phyloP scores from a whole-genome alignment of 2,329 filamentous ascomycete species.

The Malbranchea zuffiana region DNA sequence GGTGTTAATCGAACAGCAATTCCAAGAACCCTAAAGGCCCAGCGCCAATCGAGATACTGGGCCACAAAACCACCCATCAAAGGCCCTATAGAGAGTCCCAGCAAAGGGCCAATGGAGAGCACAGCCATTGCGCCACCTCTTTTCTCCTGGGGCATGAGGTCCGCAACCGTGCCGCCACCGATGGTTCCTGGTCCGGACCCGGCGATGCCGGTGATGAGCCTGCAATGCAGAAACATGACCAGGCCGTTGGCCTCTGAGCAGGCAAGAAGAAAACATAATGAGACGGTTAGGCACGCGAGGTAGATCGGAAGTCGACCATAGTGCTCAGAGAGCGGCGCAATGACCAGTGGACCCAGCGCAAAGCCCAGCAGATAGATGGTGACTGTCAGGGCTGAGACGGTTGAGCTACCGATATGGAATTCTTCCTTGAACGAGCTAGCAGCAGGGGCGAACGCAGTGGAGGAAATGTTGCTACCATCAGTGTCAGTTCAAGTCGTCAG shows the following conservation, averaged over 20 bases:
- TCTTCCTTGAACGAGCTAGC: neutral
- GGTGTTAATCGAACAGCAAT: too few species aligned
- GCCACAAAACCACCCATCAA: constrained; percentile 32
- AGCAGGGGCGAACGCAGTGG: neutral
- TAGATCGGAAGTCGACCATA: constrained; percentile 46
- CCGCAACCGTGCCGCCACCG: constrained; percentile 37
- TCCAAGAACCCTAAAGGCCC: constrained; percentile 37
- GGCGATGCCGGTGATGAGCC: constrained; percentile 49
- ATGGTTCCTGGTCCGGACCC: constrained; percentile 29
- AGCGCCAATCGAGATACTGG: constrained; percentile 35
- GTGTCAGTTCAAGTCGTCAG: neutral
- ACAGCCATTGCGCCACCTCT: constrained; percentile 36
- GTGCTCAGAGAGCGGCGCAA: constrained; percentile 54
- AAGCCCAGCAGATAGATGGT: neutral
- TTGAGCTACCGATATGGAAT: neutral
- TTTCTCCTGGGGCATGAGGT: constrained; percentile 33
- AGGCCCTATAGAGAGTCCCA: constrained; percentile 16
- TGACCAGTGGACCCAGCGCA: constrained; percentile 47
- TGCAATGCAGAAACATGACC: constrained; percentile 48
- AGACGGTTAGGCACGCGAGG: constrained; percentile 44
- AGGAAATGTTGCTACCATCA: too few species aligned
- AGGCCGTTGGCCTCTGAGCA: constrained; percentile 50
- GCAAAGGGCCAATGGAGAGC: constrained; percentile 31
- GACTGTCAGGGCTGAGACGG: neutral
- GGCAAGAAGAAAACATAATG: constrained; percentile 51